These are phyloP conservation scores for Sindora glabra DNA, from an alignment of 306 rosid species.

Conservation along the genomic window DNA sequence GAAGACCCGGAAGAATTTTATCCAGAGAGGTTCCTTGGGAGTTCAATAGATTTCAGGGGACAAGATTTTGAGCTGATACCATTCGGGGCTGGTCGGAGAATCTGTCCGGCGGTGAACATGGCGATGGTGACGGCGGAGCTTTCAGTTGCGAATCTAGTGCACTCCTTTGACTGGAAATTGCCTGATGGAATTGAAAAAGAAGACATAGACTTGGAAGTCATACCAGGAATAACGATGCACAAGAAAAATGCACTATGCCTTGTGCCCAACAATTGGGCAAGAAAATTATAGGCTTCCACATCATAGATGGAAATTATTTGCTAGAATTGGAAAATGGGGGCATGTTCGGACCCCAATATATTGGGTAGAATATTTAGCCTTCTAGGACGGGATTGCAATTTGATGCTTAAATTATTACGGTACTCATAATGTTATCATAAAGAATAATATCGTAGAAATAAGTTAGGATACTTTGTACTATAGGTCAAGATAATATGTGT, in stretches of 20 bases:
- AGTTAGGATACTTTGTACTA: too few relatives aligned
- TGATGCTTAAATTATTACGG: too few relatives aligned
- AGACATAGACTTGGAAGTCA: conserved; percentile 15
- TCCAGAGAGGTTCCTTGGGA: conserved; percentile 21
- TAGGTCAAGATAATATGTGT: too few relatives aligned
- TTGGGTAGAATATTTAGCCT: too few relatives aligned
- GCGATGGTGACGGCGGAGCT: conserved; percentile 10
- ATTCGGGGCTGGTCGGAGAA: conserved; percentile 35
- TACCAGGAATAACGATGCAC: conserved; percentile 22
- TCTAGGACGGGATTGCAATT: too few relatives aligned
- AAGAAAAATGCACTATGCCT: conserved; percentile 25
- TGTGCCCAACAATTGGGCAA: not conserved
- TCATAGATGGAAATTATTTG: too few relatives aligned
- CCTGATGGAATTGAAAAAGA: not conserved
- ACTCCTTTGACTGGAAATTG: conserved; percentile 25
- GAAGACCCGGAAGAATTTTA: conserved; percentile 18
- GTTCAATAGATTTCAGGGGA: conserved; percentile 14
- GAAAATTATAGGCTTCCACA: too few relatives aligned
- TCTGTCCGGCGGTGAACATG: conserved; percentile 24
- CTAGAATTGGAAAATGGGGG: too few relatives aligned
- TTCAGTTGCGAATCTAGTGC: conserved; percentile 23
- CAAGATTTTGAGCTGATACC: conserved; percentile 23
- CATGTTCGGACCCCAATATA: too few relatives aligned
- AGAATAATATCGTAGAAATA: too few relatives aligned
- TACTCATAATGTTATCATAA: too few relatives aligned